Base-by-base conservation (phyloP, 306 rosid genomes). In the Gleditsia sinensis region DNA sequence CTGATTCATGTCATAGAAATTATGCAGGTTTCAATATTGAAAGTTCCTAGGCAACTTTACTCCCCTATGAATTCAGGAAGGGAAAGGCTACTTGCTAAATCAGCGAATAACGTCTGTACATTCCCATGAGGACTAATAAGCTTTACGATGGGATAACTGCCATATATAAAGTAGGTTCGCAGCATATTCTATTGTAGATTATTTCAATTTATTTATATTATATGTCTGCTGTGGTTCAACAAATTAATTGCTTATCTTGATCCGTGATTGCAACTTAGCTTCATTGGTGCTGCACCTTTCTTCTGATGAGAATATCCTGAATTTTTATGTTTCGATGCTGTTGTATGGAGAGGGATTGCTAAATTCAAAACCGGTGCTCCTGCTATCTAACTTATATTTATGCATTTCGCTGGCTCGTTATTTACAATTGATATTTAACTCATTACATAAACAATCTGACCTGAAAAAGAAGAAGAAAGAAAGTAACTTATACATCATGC, bases 381-480 rank as follows among this genome's bases (percentile, higher is more conserved):
- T 48, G 17, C 24, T 3, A 9, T 65, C 14, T 8, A 64, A 43
- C 51, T 55, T 25, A 13, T 17, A 16, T 45, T 14, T 20, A 37
- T 60, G 19, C 34, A 43, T 40, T 32, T 76, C 19, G 34, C 36
- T 48, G 20, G 9, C 21, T 25, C 30, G 48, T 46, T 39, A 43
- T 40, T 76, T 50, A 57, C 71, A 49, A 23, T 13, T 64, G 78
- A 1, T 39, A 72, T 68, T 24, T 24, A 23, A 28, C 43, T 36
- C 56, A 75, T 48, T 60, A 67, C 76, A 40, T 59, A 46, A 42
- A 64, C 57, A n/a, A 69, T 37, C 19, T 50, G 33, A 40, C 67
- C 42, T 10, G 4, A 40, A 20, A 27, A 30, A 54, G 23, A 7
- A n/a, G n/a, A n/a, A n/a, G n/a, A n/a, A n/a, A n/a, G n/a, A n/a